Evolutionary conservation across 352 stramenopile species (phyloP), one percentile per base, ranked within the genome.

Genomic region (Pythium brachiatum): DNA sequence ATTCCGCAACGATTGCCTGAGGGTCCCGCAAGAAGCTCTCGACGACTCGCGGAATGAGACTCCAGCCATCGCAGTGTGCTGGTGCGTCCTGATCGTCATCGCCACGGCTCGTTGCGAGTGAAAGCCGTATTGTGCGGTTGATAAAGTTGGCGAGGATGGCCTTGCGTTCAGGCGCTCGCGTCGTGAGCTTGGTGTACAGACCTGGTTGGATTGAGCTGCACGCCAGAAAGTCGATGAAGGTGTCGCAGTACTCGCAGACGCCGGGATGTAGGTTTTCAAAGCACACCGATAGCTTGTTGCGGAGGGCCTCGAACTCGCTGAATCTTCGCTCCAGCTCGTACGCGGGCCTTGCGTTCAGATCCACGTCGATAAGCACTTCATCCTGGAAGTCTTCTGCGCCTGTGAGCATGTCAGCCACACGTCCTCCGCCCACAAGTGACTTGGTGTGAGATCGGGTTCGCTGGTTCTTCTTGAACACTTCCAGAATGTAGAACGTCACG

Each of bases 401-500:
- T 16, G 16, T 50, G 23, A 18, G 50, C 26, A 31, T 61, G 15
- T 15, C 27, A 11, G 43, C 18, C 13, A 46, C n/a, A 27, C 13
- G 51, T 38, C 18, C 53, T 8, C 12, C 4, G n/a, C 39, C 41
- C 21, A 54, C 53, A 15, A 58, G 21, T 16, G 7, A 47, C 26
- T 48, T 48, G 18, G 46, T 1, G 1, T 38, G 31, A 16, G 26
- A 16, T 13, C 18, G 16, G n/a, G 21, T 9, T n/a, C 31, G 47
- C 8, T 57, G 32, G 29, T 44, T 48, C 54, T 57, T 53, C 25
- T 47, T 34, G 29, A 55, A 70, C 7, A 70, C 47, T 48, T 70
- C 64, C 8, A 87, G 44, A 9, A 78, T 59, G 57, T 86, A 86
- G 60, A 75, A 85, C 0, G 68, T 62, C 41, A 88, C 75, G 18